Evolutionary conservation across 768 basidiomycete genomes (phyloP).

Genomic region (Crassisporium funariophilum): DNA sequence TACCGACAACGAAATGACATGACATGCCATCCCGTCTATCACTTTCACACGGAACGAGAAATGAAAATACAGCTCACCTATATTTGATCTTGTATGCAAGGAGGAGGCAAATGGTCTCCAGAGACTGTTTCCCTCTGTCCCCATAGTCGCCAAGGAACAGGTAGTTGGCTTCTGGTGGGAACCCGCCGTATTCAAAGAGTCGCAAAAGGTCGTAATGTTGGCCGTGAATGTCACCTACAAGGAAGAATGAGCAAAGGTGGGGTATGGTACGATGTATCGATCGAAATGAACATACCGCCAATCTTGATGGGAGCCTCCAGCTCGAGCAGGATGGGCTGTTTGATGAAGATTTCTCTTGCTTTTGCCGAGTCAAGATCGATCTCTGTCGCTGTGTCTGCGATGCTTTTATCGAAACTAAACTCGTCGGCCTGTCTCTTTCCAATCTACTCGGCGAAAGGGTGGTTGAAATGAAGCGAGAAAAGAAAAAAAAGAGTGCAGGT

Average conservation of each 20-base stretch:
- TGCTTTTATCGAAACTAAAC: too few species aligned
- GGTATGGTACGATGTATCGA: constrained; percentile 2
- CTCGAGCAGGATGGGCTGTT: constrained; percentile 96
- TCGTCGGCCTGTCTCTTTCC: too few species aligned
- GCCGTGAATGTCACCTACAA: constrained; percentile 93
- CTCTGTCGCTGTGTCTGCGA: too few species aligned
- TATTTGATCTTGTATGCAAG: constrained; percentile 99
- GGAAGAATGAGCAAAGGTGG: constrained; percentile 7
- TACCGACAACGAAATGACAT: too few species aligned
- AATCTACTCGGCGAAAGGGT: too few species aligned
- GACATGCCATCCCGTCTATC: too few species aligned
- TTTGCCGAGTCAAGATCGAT: constrained; percentile 99
- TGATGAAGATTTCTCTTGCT: constrained; percentile 98
- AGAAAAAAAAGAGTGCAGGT: too few species aligned
- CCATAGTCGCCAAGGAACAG: constrained; percentile 99
- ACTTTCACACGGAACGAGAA: too few species aligned
- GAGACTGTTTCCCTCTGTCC: constrained; percentile 97
- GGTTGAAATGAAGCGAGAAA: too few species aligned
- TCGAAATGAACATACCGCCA: constrained; percentile 71
- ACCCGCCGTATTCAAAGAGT: constrained; percentile 98
- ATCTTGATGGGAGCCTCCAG: constrained; percentile 99
- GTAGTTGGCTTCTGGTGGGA: constrained; percentile 99
- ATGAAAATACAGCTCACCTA: constrained; percentile 73
- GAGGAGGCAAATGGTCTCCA: constrained; percentile 99
- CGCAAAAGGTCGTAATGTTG: constrained; percentile 99